Conservation (phyloP, 2,329 filamentous ascomycete genomes). For the Chrysosporium queenslandicum region DNA sequence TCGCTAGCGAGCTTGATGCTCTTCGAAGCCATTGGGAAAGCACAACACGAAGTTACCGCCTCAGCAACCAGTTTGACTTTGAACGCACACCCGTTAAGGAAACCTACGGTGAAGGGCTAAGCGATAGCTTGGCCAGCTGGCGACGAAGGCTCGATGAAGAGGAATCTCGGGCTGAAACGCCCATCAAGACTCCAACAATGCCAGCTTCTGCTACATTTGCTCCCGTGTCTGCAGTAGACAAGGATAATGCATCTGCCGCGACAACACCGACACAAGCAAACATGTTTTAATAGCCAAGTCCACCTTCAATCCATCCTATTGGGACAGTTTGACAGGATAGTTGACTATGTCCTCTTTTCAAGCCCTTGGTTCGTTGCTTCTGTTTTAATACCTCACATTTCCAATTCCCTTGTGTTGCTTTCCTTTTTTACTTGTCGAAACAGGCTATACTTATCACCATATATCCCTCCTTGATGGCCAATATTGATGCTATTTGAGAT, state of each 20-base stretch:
- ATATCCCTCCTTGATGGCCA: neutral
- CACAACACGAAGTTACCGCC: slow-evolving; percentile 86
- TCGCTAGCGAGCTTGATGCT: slow-evolving; percentile 85
- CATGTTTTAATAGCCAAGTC: slow-evolving; percentile 5
- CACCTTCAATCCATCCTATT: neutral
- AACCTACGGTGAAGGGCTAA: slow-evolving; percentile 41
- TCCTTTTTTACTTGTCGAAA: neutral
- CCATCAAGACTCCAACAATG: slow-evolving; percentile 12
- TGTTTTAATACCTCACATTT: neutral
- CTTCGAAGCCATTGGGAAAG: slow-evolving; percentile 89
- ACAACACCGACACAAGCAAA: slow-evolving; percentile 2
- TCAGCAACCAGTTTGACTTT: slow-evolving; percentile 84
- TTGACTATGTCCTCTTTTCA: no score
- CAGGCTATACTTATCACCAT: neutral
- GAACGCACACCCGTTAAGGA: slow-evolving; percentile 49
- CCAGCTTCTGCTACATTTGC: neutral
- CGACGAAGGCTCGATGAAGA: slow-evolving; percentile 62
- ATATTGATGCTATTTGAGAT: neutral
- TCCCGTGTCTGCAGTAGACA: neutral
- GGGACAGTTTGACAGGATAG: no score
- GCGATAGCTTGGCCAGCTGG: slow-evolving; percentile 68
- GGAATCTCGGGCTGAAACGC: slow-evolving; percentile 29
- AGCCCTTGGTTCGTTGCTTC: neutral
- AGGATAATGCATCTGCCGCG: neutral
- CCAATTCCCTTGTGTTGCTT: neutral